Base-by-base conservation (phyloP, 2,329 filamentous ascomycete genomes). In the Trichoderma semiorbis region DNA sequence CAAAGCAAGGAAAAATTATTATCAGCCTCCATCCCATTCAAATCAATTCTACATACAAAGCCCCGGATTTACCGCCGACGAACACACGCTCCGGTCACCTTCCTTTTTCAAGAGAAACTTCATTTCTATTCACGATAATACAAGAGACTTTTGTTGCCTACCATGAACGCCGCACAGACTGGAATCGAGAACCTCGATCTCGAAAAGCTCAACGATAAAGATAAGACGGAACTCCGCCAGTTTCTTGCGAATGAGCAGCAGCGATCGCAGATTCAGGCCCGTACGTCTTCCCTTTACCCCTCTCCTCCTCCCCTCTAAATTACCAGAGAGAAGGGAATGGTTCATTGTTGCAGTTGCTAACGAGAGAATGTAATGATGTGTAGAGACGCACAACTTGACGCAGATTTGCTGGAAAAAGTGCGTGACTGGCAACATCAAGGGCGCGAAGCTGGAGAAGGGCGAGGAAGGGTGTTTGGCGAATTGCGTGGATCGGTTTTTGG, bases 331-430 rank as follows among this genome's bases (percentile, higher is more conserved):
- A 5, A 11, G 7, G 2, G 28, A 39, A 39, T 39, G 18, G 62
- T 11, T 3, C 2, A n/a, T 8, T 32, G 32, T 32, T 32, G 28
- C 3, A 5, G 18, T 11, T 21, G 18, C 43, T 50, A 3, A 24
- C 2, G 36, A 64, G 6, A 26, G n/a, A 14, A n/a, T n/a, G n/a
- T n/a, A n/a, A n/a, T n/a, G n/a, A n/a, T 3, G 32, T 3, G 36
- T 70, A 89, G 87, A 85, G 79, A 86, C 87, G 14, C 87, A 89
- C 78, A 82, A 79, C 74, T 78, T 90, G 68, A 89, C 86, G 57
- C 92, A 96, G 78, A 89, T 92, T 73, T 99, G 96, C 88, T 99
- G 95, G 91, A 94, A 91, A 80, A 98, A 98, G 85, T 99, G 96
- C 86, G 86, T 98, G 73, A 92, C 92, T 10, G 86, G 90, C 69